These are phyloP conservation scores for Claviceps sp. DNA, from an alignment of 2,329 filamentous ascomycete genomes.

Conservation along the genomic window DNA sequence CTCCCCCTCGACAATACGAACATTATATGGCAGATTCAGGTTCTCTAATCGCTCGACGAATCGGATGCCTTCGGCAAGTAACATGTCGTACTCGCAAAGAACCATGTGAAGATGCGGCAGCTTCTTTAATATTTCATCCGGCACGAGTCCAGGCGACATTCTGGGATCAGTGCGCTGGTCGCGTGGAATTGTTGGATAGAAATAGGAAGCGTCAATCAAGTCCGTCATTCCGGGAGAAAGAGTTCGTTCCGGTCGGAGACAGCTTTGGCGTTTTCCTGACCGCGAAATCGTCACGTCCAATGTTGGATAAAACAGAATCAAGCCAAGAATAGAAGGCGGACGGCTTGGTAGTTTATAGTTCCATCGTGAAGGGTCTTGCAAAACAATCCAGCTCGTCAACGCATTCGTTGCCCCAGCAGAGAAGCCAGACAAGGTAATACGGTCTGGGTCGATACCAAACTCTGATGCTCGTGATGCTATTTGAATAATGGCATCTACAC, in stretches of 20 bases:
- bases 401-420: constrained; percentile 47
- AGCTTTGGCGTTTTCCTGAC: constrained; percentile 39
- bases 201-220: constrained; percentile 49
- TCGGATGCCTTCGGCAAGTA: constrained; percentile 44
- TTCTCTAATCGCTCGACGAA: constrained; percentile 44
- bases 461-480: constrained; percentile 41
- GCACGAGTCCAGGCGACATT: constrained; percentile 44
- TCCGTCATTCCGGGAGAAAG: constrained; percentile 44
- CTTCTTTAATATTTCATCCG: constrained; percentile 36
- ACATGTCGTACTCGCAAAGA: constrained; percentile 53
- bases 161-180: constrained; percentile 36
- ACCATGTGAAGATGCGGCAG: constrained; percentile 43
- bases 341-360: constrained; percentile 24
- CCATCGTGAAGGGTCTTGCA: constrained; percentile 29
- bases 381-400: constrained; percentile 31
- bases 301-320: constrained; percentile 48
- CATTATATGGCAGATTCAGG: constrained; percentile 19
- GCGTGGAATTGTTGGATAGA: constrained; percentile 36
- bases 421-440: constrained; percentile 48
- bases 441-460: constrained; percentile 41
- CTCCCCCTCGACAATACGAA: constrained; percentile 31
- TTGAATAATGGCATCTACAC: constrained; percentile 50
- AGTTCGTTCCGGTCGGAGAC: constrained; percentile 41
- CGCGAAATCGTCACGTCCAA: constrained; percentile 47
- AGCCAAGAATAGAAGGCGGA: constrained; percentile 33